phyloP scores from a whole-genome alignment of 2,329 filamentous ascomycete genomes.

The Monilinia polystroma region DNA sequence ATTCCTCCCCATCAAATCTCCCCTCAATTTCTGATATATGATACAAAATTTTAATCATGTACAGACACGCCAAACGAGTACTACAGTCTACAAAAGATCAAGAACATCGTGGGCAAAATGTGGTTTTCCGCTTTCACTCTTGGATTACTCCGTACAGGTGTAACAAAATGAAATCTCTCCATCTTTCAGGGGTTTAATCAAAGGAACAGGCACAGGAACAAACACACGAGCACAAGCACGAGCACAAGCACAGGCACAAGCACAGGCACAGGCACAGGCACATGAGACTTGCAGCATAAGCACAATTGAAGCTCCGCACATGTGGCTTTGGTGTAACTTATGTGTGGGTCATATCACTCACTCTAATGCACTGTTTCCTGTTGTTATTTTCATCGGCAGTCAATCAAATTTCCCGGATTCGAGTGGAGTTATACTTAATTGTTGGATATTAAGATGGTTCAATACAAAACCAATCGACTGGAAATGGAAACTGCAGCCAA shows the following conservation, averaged over 20 bases:
- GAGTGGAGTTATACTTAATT: background rate
- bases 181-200: background rate
- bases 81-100: background rate
- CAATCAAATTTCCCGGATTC: conserved; percentile 8
- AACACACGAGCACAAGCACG: background rate
- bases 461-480: background rate
- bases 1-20: conserved; percentile 11
- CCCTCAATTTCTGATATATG: conserved; percentile 5
- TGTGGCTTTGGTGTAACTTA: background rate
- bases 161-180: background rate
- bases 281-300: background rate
- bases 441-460: background rate
- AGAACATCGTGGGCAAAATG: conserved; percentile 14
- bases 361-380: background rate
- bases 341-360: background rate
- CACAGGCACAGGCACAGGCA: background rate
- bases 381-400: conserved; percentile 17
- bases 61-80: conserved; percentile 2
- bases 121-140: conserved; percentile 14
- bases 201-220: background rate
- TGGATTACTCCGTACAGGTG: background rate
- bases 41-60: conserved; percentile 14
- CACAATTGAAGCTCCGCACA: conserved; percentile 9
- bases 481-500: background rate
- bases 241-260: conserved; percentile 4